Evolutionary conservation across 2,329 filamentous ascomycete species (phyloP).

Genomic region (Colletotrichum gloeosporioides): DNA sequence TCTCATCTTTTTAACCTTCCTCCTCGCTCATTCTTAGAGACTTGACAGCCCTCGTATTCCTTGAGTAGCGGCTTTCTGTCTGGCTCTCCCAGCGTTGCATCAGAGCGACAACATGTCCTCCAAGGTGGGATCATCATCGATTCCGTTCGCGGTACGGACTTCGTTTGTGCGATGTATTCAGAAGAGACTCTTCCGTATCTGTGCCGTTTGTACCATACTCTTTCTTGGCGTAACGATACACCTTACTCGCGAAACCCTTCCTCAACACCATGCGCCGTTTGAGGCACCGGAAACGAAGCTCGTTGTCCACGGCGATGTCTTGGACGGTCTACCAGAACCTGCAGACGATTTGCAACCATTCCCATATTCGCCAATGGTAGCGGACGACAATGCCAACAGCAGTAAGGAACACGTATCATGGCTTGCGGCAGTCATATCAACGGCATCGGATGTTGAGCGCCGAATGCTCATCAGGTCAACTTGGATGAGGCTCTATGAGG

Average conservation of each 20-base stretch:
- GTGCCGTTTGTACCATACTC: not conserved
- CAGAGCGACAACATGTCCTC: not conserved
- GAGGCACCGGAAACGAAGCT: conserved; percentile 7
- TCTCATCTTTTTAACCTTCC: conserved; percentile 13
- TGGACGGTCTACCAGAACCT: not conserved
- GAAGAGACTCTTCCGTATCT: conserved; percentile 2
- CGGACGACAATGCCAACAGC: not conserved
- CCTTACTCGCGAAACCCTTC: not conserved
- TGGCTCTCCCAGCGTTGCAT: not conserved
- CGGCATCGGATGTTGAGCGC: conserved; percentile 30
- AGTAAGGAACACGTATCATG: conserved; percentile 21
- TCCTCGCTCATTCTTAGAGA: not conserved
- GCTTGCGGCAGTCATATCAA: conserved; percentile 34
- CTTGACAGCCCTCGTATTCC: not conserved
- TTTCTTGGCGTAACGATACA: not conserved
- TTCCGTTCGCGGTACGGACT: not conserved
- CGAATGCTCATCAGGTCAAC: conserved; percentile 35
- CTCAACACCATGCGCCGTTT: conserved; percentile 13
- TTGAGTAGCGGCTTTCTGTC: not conserved
- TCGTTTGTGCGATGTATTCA: conserved; percentile 5
- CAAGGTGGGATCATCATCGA: not conserved
- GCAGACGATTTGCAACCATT: conserved; percentile 27
- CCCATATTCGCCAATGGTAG: conserved; percentile 27
- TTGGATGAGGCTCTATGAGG: conserved; percentile 34
- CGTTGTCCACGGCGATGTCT: conserved; percentile 16